Evolutionary conservation across 2,329 filamentous ascomycete species (phyloP), one percentile per base, ranked within the genome.

Genomic region (Sporothrix pseudoabietina): DNA sequence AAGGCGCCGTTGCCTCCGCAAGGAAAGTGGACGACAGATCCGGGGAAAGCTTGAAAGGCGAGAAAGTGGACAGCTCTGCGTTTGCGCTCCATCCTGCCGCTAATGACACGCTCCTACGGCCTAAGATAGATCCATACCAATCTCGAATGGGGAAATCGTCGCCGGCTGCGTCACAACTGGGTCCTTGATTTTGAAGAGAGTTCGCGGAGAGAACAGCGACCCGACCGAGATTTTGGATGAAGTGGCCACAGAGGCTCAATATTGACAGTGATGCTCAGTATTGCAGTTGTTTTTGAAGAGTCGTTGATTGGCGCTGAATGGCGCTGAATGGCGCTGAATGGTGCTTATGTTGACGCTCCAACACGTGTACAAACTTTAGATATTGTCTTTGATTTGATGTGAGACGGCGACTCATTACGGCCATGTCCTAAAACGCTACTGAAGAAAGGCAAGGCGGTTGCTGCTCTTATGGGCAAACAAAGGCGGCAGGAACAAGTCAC

Each of bases 391-490:
- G 19, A 54, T 54, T 9, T 19, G 7, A 54, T 9, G 49, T 54
- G 49, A 54, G 49, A 32, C 26, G 55, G 5, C 55, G 26, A 57
- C 9, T 57, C 55, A 57, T 57, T 57, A 57, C 26, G 55, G 55
- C 9, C 55, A 16, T 32, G 14, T 32, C 26, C 3, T 57, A 7
- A 9, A 32, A 32, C 16, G 49, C 4, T 32, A 57, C 30, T 32
- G 55, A 54, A 54, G 49, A 54, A 54, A 54, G 49, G 49, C 16
- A 54, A 54, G 49, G n/a, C 49, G 49, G 49, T 54, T 44, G 41
- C 41, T 44, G 9, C 8, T 57, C 19, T 5, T 32, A 6, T 32
- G 12, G 12, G 22, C 14, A 9, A 32, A 32, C 55, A 57, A 57
- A 57, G 26, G 55, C 12, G 22, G 55, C 6, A 32, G 10, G 4